A percentile compares a stretch with the other conserved stretches of the same genome.
These are phyloP conservation scores for Amphirosellinia nigrospora DNA, from an alignment of 495 filamentous ascomycete species.

Conservation along the genomic window DNA sequence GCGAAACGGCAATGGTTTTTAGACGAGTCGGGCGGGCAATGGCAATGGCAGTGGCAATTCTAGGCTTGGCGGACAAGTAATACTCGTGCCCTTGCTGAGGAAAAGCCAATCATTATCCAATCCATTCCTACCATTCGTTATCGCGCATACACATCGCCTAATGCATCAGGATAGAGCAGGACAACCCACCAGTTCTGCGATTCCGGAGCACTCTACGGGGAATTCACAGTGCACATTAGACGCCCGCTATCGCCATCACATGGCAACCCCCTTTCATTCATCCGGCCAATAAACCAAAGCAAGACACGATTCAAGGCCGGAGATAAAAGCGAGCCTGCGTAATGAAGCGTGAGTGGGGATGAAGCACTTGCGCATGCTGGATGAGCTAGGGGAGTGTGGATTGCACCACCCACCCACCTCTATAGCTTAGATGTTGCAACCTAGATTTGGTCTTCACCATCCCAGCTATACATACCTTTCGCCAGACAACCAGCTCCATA, in stretches of 20 bases:
- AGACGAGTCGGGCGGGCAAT: background rate
- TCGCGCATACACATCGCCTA: background rate
- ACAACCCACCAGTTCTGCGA: slow-evolving; percentile 22
- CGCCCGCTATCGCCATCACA: slow-evolving; percentile 2
- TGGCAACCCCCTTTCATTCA: slow-evolving; percentile 14
- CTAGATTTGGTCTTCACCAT: background rate
- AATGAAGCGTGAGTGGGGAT: slow-evolving; percentile 5
- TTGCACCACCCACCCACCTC: slow-evolving; percentile 21
- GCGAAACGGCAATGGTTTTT: slow-evolving; percentile 7
- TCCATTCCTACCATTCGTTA: background rate
- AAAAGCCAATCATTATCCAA: slow-evolving; percentile 1
- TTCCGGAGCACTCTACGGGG: slow-evolving; percentile 4
- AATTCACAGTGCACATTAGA: background rate
- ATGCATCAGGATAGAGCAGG: slow-evolving; percentile 6
- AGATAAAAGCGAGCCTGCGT: slow-evolving; percentile 12
- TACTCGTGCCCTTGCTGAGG: background rate
- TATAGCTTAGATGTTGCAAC: background rate
- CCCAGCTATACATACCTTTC: background rate
- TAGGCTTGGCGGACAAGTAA: slow-evolving; percentile 7
- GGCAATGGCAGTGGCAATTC: no score
- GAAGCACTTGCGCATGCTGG: slow-evolving; percentile 1
- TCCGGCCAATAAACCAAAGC: background rate
- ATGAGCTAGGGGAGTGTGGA: background rate
- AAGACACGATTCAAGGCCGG: slow-evolving; percentile 7
- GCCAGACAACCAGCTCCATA: slow-evolving; percentile 7